Evolutionary conservation across 2,329 filamentous ascomycete species (phyloP), one percentile per base, ranked within the genome.

Genomic region (Thyridium curvatum): DNA sequence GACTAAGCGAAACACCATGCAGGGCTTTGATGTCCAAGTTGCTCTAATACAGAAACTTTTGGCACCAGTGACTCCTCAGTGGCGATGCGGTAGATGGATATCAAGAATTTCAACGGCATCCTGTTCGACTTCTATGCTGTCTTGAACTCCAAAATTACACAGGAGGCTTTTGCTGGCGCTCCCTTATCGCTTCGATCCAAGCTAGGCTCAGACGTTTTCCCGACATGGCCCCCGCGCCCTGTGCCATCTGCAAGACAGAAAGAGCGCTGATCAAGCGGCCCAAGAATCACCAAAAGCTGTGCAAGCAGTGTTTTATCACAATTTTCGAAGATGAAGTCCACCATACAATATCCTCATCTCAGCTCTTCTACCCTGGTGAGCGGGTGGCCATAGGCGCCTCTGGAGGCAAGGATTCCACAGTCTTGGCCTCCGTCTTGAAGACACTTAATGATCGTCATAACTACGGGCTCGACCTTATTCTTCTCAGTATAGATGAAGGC

Each of bases 361-460:
- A 73, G n/a, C 76, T 98, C 13, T 98, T 98, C 62, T 69, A 71
- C 33, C 80, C 74, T 2, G 91, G 91, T 42, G 93, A 98, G 59
- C 79, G 77, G 44, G 77, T 98, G 30, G 94, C 93, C 8, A 96
- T 98, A 53, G 94, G 93, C 32, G 93, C 94, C 35, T 96, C 90
- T 2, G 93, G 93, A 40, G 93, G 93, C 51, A 98, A 98, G 65
- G 93, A 98, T 61, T 96, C 89, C 38, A 98, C 93, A 0, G 93
- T 98, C 0, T 73, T 98, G 10, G 93, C 93, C 4, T 94, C 89
- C 0, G 90, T 98, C 0, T 73, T 98, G 38, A 96, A 96, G 61
- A 95, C 89, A 0, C 70, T 98, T 3, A 97, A 98, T 52, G 87
- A 94, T 58, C 79, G 90, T 34, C 79, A 96, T 58, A 71, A 82